phyloP scores from a whole-genome alignment of 768 basidiomycete genomes.

The Tylopilus plumbeoviolaceoides region DNA sequence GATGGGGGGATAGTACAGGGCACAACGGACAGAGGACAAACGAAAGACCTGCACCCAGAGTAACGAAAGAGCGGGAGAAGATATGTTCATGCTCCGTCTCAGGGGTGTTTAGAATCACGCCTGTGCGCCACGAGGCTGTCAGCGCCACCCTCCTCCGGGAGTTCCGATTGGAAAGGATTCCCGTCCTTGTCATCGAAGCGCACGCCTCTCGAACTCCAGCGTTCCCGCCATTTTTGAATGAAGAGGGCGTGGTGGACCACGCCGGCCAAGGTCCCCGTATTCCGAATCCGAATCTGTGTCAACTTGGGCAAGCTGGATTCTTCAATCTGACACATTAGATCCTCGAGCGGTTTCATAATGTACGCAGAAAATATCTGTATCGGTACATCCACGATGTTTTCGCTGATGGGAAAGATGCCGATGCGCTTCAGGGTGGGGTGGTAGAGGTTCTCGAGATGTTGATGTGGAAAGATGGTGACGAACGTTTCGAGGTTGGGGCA shows the following conservation, averaged over 20 bases:
- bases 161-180: constrained; percentile 14
- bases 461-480: constrained; percentile 35
- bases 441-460: constrained; percentile 31
- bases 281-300: constrained; percentile 37
- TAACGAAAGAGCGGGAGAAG: neutral
- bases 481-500: constrained; percentile 42
- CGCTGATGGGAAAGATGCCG: constrained; percentile 41
- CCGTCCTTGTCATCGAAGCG: constrained; percentile 33
- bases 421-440: constrained; percentile 40
- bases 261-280: constrained; percentile 36
- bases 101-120: neutral
- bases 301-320: constrained; percentile 32
- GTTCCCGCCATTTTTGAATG: constrained; percentile 28
- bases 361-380: constrained; percentile 35
- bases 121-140: neutral
- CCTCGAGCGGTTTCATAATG: constrained; percentile 39
- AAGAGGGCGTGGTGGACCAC: constrained; percentile 26
- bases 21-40: neutral
- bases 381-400: constrained; percentile 36
- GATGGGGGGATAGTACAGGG: neutral
- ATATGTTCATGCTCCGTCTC: neutral
- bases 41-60: neutral
- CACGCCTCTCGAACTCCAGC: constrained; percentile 26
- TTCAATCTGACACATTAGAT: constrained; percentile 37
- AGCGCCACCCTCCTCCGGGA: neutral